Base-by-base conservation (phyloP, 108 stramenopile species). In the Ochromonas danica region DNA sequence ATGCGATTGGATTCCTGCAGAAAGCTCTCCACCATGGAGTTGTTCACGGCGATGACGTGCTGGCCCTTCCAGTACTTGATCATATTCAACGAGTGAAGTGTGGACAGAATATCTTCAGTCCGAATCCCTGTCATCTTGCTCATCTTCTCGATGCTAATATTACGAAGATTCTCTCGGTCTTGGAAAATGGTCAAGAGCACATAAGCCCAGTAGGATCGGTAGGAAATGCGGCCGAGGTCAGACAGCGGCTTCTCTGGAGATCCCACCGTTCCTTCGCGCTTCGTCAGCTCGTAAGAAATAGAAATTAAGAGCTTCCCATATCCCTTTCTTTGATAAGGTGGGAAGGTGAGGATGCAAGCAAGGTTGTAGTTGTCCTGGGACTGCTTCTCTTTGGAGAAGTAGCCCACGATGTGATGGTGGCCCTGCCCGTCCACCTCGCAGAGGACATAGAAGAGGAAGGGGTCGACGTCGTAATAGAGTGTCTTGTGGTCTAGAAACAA, bases 401-500 rank as follows among this genome's bases (percentile, higher is more conserved):
- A 99, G 33, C 98, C 98, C 2, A 99, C 96, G 33, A 97, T 90
- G 83, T 95, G 94, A n/a, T n/a, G n/a, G 42, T 80, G 90, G 89
- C 61, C 97, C 91, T 51, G 81, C 36, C 90, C 91, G 80, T 96
- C 95, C 2, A 93, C 93, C 84, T 97, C 95, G 74, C 95, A 95
- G 43, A 99, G 88, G 41, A 97, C 93, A 88, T 97, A 99, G 83
- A 99, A 99, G 40, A 94, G 83, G 81, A 99, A 99, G 6, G 96
- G 95, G 86, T 97, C 95, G 25, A 98, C 98, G 80, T 97, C 96
- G 84, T 95, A 99, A 85, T 96, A 99, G 70, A 99, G 89, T 42
- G 97, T 99, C 87, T 99, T 99, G 90, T 99, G 98, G 89, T 99
- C 98, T 80, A 99, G 81, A 81, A 99, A 99, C n/a, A 98, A 89